phyloP scores from a whole-genome alignment of 2,329 filamentous ascomycete species.

The Fusarium ramigenum region DNA sequence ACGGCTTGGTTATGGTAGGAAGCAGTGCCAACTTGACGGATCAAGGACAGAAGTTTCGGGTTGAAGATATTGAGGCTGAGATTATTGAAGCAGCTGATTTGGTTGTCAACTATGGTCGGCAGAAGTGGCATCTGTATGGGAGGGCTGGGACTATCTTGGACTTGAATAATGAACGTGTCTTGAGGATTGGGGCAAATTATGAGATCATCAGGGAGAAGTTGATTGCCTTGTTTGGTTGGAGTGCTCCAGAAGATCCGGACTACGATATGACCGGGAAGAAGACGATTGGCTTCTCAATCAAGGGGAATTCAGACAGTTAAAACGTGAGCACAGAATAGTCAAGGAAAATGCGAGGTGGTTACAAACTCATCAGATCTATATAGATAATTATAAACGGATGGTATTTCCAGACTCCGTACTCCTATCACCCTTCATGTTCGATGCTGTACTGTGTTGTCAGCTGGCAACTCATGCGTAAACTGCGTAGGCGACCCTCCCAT shows the following conservation, averaged over 20 bases:
- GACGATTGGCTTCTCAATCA: background rate
- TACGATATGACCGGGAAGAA: background rate
- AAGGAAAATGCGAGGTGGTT: background rate
- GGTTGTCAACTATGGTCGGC: background rate
- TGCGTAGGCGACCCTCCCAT: background rate
- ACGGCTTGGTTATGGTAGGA: background rate
- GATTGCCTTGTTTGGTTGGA: background rate
- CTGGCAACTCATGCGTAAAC: background rate
- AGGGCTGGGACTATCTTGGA: background rate
- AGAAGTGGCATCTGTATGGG: background rate
- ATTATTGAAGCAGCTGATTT: background rate
- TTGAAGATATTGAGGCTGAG: background rate
- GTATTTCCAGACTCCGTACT: background rate
- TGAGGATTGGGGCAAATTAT: background rate
- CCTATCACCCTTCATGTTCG: background rate
- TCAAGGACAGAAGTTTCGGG: background rate
- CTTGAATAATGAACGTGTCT: background rate
- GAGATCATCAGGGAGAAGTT: background rate
- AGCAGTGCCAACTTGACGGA: background rate
- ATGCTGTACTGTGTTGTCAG: background rate
- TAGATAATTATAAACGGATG: background rate
- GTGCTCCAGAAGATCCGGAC: background rate
- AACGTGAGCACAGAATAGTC: accelerated
- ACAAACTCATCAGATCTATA: accelerated
- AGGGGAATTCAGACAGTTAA: background rate